Base-by-base conservation (phyloP, 116 monocot genomes). In the Dioscorea cayenensis region DNA sequence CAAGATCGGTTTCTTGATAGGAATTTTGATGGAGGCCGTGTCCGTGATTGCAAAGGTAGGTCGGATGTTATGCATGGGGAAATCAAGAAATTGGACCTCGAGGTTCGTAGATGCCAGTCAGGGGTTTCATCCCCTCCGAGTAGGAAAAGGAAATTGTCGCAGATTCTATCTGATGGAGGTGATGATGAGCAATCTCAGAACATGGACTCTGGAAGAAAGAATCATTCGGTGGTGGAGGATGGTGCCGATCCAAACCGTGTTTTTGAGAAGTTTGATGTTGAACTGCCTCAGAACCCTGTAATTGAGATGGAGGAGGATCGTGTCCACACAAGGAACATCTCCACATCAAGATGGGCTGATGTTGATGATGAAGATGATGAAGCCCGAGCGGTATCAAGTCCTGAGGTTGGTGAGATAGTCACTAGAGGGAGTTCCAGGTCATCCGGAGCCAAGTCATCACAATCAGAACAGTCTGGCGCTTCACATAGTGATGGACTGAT, bases 121-220 rank as follows among this genome's bases (percentile, higher is more conserved):
- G 7, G 25, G 22, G 38, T 20, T 43, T 43, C 66, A n/a, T 38
- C 38, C 8, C n/a, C 5, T 17, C 38, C 66, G 3, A 27, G 59
- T 4, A 72, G 21, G 66, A 83, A 83, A 64, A 67, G 78, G 52
- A 83, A 83, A 25, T 83, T 76, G 36, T 77, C 83, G 18, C 83
- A 80, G 25, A 81, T 77, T 32, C 63, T 81, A 21, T 82, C 78
- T 74, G 78, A 78, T 50, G 69, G 69, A 49, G 74, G 28, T 20
- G 65, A 35, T 17, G 5, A 32, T 13, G 6, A 28, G 17, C 28
- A 3, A 65, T 32, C 65, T 25, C 11, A 35, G 11, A 32, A 4
- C 5, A 3, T 14, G 13, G 65, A 4, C 5, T 13, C 28, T 36
- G 6, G 28, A 23, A 23, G 22, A 10, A 27, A 23, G 62, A 23